Percentiles rank a stretch among this genome's conserved stretches.
phyloP scores from a whole-genome alignment of 2,329 filamentous ascomycete genomes.

The Clonostachys solani region DNA sequence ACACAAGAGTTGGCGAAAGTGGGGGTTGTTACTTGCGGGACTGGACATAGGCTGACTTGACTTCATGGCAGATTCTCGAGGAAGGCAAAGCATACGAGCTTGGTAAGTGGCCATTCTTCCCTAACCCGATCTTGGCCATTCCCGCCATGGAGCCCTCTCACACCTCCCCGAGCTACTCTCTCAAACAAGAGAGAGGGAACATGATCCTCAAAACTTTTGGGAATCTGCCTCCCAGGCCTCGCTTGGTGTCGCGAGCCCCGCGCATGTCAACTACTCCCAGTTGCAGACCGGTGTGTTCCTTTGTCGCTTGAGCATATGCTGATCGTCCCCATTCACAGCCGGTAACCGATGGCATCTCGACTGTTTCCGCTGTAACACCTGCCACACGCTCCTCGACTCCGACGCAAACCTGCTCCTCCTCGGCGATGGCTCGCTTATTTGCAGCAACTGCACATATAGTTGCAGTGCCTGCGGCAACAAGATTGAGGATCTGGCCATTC shows the following conservation, averaged over 20 bases:
- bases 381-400: slow-evolving; percentile 91
- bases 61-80: slow-evolving; percentile 75
- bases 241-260: no score
- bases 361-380: slow-evolving; percentile 97
- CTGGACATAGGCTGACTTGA: neutral
- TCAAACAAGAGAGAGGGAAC: no score
- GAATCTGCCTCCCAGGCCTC: no score
- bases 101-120: slow-evolving; percentile 50
- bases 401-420: slow-evolving; percentile 96
- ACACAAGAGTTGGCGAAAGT: neutral
- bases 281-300: no score
- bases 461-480: slow-evolving; percentile 96
- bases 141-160: no score
- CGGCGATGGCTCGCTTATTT: slow-evolving; percentile 95
- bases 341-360: slow-evolving; percentile 98
- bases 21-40: neutral
- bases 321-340: slow-evolving; percentile 45
- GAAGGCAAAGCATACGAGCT: slow-evolving; percentile 98
- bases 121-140: no score
- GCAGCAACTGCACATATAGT: slow-evolving; percentile 99
- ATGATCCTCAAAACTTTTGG: no score
- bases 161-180: no score
- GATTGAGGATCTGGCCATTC: slow-evolving; percentile 95
- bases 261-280: no score
- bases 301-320: slow-evolving; percentile 11